A percentile compares a stretch with the other conserved stretches of the same genome.
Evolutionary conservation across 768 basidiomycete species (phyloP).

Genomic region (Tubosaeta sp.): DNA sequence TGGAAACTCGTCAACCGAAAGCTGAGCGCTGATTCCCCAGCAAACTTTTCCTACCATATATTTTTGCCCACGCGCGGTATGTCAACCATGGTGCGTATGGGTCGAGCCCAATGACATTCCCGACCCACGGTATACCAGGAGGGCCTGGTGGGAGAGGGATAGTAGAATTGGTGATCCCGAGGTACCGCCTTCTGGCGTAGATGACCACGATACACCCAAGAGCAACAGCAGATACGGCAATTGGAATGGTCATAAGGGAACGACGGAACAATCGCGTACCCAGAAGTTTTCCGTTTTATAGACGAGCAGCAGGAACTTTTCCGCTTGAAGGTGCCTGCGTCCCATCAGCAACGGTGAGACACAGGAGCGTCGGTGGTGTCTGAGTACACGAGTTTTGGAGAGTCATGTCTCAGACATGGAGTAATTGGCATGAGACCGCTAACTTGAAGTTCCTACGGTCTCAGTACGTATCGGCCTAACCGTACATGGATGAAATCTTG

Average conservation of each 20-base stretch:
- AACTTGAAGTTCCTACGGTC: neutral
- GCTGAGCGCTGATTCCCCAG: no score
- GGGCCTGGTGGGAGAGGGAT: neutral
- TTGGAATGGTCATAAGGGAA: neutral
- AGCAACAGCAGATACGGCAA: neutral
- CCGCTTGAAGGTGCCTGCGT: neutral
- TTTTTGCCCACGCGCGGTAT: neutral
- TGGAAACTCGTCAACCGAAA: neutral
- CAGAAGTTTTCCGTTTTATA: neutral
- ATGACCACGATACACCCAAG: neutral
- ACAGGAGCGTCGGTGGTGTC: neutral
- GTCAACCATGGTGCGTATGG: slow-evolving; percentile 2
- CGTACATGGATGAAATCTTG: neutral
- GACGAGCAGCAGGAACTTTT: neutral
- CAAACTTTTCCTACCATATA: slow-evolving; percentile 3
- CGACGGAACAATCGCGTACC: neutral
- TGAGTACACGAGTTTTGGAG: neutral
- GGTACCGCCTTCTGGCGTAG: neutral
- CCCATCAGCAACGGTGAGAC: neutral
- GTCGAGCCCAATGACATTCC: neutral
- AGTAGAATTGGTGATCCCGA: neutral
- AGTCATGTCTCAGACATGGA: neutral
- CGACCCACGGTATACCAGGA: neutral
- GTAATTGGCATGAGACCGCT: neutral
- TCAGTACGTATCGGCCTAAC: neutral